Evolutionary conservation across 2,329 filamentous ascomycete genomes (phyloP).

Genomic region (Phialophora expanda): DNA sequence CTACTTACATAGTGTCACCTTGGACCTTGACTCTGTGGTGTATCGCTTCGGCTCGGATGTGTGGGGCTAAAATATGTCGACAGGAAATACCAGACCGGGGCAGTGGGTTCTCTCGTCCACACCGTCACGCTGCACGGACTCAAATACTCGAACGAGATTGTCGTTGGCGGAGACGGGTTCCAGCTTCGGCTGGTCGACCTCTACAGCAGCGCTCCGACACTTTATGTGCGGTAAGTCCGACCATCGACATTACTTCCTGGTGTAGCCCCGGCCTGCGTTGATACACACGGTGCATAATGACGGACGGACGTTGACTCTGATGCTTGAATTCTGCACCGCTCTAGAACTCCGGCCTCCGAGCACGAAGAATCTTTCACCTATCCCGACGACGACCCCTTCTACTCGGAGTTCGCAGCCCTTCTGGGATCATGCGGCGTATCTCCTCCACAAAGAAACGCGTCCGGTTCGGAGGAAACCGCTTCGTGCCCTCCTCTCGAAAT

Average conservation of each 20-base stretch:
- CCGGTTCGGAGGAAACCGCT: neutral
- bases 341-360: neutral
- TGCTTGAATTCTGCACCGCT: neutral
- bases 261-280: too few species aligned
- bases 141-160: neutral
- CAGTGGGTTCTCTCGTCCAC: neutral
- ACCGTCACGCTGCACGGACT: neutral
- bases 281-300: neutral
- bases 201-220: neutral
- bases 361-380: neutral
- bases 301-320: neutral
- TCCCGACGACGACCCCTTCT: neutral
- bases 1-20: neutral
- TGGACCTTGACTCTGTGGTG: neutral
- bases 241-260: neutral
- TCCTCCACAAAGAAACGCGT: neutral
- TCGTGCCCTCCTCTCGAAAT: neutral
- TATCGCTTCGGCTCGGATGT: neutral
- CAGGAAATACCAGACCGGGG: neutral
- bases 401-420: neutral
- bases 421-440: neutral
- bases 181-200: neutral
- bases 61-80: neutral
- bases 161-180: neutral
- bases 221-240: neutral